Evolutionary conservation across 805 yeast genomes (phyloP).

Genomic region (Jamesozyma gamospora): DNA sequence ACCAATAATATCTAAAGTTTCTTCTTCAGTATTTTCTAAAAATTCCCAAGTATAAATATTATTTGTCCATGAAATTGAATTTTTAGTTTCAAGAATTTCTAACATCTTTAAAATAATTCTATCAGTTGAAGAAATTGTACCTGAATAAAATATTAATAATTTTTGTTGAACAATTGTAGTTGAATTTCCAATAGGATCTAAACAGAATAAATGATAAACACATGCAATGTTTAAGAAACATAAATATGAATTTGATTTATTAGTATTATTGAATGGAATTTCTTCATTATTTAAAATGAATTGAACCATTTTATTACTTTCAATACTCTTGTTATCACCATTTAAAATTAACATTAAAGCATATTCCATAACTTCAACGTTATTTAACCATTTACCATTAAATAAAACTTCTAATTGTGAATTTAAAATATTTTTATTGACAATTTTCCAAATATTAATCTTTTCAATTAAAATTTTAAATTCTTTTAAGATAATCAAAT

Average conservation of each 20-base stretch:
- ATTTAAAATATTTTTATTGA: conserved; percentile 41
- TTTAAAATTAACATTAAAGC: conserved; percentile 32
- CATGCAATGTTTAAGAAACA: conserved; percentile 39
- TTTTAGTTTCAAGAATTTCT: conserved; percentile 44
- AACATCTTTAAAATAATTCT: conserved; percentile 48
- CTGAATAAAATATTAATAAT: conserved; percentile 48
- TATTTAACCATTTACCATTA: conserved; percentile 37
- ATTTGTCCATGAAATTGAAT: conserved; percentile 54
- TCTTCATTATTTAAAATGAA: conserved; percentile 46
- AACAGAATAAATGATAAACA: conserved; percentile 39
- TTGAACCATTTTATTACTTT: conserved; percentile 49
- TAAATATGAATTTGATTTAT: conserved; percentile 6
- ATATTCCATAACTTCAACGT: conserved; percentile 37
- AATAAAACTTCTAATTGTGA: conserved; percentile 59
- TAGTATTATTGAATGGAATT: conserved; percentile 29
- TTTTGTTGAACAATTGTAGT: conserved; percentile 38
- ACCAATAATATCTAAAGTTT: conserved; percentile 36
- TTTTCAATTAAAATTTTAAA: conserved; percentile 28
- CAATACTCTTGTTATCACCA: conserved; percentile 30
- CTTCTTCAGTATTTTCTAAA: conserved; percentile 31
- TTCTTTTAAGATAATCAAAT: conserved; percentile 27
- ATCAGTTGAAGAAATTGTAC: conserved; percentile 54
- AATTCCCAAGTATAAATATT: conserved; percentile 60
- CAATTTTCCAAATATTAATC: conserved; percentile 30
- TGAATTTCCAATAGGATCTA: conserved; percentile 39